Conservation (phyloP, 2,329 filamentous ascomycete genomes). For the Ilyonectria mors-panacis region DNA sequence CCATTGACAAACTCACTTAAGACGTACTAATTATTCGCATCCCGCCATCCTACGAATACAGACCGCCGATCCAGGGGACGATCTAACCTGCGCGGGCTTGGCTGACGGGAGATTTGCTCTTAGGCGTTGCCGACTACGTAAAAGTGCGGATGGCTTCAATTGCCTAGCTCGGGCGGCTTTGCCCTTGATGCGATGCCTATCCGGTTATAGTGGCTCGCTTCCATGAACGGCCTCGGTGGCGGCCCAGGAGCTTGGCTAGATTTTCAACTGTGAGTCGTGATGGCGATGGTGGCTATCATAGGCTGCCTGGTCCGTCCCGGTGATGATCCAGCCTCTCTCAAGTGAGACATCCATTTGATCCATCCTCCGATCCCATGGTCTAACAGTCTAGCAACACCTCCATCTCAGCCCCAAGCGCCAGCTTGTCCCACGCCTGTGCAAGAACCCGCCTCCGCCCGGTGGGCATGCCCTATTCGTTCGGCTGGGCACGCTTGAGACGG, state of each 20-base stretch:
- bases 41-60: slow-evolving; percentile 24
- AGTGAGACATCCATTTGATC: slow-evolving; percentile 41
- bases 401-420: slow-evolving; percentile 28
- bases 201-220: slow-evolving; percentile 15
- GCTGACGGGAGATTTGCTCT: slow-evolving; percentile 39
- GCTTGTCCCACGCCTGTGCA: slow-evolving; percentile 11
- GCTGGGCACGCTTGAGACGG: slow-evolving; percentile 24
- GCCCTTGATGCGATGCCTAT: slow-evolving; percentile 12
- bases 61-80: slow-evolving; percentile 46
- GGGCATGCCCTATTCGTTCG: slow-evolving; percentile 30
- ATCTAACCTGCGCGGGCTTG: slow-evolving; percentile 40
- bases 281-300: slow-evolving; percentile 16
- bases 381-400: slow-evolving; percentile 20
- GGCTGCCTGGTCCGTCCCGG: slow-evolving; percentile 30
- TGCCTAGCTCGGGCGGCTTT: slow-evolving; percentile 19
- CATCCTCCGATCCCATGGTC: slow-evolving; percentile 23
- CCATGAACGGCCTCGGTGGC: slow-evolving; percentile 10
- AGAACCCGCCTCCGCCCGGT: slow-evolving; percentile 43
- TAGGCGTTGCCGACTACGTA: slow-evolving; percentile 25
- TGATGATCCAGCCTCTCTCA: slow-evolving; percentile 14
- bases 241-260: slow-evolving; percentile 4
- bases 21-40: slow-evolving; percentile 3
- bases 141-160: slow-evolving; percentile 12
- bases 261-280: slow-evolving; percentile 25
- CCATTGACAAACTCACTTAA: slow-evolving; percentile 3